These are phyloP conservation scores for Citrus reticulata DNA, from an alignment of 345 rosid species.

Conservation along the genomic window DNA sequence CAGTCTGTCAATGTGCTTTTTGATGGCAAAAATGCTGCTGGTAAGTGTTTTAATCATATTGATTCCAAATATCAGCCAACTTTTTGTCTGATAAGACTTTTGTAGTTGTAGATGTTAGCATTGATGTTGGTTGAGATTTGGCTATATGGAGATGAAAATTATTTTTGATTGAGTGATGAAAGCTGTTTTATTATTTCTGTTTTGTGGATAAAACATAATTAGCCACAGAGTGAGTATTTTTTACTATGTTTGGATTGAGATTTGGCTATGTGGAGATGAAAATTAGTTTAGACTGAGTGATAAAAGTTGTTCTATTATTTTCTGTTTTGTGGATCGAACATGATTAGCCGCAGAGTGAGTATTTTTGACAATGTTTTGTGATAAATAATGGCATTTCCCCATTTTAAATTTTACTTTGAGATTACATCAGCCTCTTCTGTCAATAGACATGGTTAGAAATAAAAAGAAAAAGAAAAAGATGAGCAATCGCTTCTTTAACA, in stretches of 20 bases:
- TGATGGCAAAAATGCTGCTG: constrained; percentile 76
- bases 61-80: not conserved
- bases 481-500: not conserved
- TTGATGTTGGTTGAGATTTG: not conserved
- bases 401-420: too few relatives aligned
- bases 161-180: not conserved
- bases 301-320: not conserved
- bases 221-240: not conserved
- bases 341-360: not conserved
- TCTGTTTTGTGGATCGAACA: not conserved
- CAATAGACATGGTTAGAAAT: not conserved
- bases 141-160: not conserved
- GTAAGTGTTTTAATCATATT: constrained; percentile 33
- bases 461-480: not conserved
- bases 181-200: not conserved
- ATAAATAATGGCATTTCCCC: not conserved
- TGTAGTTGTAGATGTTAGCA: not conserved
- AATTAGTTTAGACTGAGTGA: not conserved
- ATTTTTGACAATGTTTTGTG: not conserved
- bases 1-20: constrained; percentile 70
- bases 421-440: not conserved
- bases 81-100: not conserved
- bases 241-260: not conserved
- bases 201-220: not conserved
- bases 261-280: not conserved